Base-by-base conservation (phyloP, 768 basidiomycete genomes). In the Lactarius hatsudake region DNA sequence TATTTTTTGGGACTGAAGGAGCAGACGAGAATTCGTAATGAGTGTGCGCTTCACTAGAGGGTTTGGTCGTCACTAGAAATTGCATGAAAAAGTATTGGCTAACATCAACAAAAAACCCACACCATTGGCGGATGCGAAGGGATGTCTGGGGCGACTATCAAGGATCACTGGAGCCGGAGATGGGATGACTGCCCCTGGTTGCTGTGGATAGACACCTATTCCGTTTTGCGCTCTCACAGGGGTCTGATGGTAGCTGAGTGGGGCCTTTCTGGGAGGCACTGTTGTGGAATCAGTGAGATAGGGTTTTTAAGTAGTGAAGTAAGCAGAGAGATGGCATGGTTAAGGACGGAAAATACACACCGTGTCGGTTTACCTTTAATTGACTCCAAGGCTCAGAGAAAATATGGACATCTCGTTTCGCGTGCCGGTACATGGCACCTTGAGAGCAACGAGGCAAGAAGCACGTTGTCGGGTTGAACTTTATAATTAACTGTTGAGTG, bases 241-340 rank as follows among this genome's bases (percentile, higher is more conserved):
- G 20, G 51, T 36, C 40, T 26, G 28, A 38, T 10, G 3, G 26
- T 43, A 12, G 40, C 48, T 38, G 32, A 30, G 30, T 40, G 51
- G 36, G 51, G 62, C 42, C 4, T 45, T 67, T 20, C 51, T 64
- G 26, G 59, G 58, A 18, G 58, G 20, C 28, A 38, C 54, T 26
- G 58, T 32, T 57, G 60, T 60, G 12, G 51, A 13, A 51, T 12
- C 23, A 51, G 48, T 51, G 58, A 51, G 30, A 57, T 30, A 12
- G n/a, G n/a, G 28, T 34, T 34, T 53, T 51, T 5, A 23, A 51
- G 23, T 13, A 8, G 28, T 26, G 13, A 17, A 2, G n/a, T 23
- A 17, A 43, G 34, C 20, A 59, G 53, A 34, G 36, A 13, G 8
- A 28, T 26, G 17, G 6, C 10, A 48, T 20, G 10, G 8, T 36